Conservation (phyloP, 352 stramenopile genomes). For the Phytophthora niederhauseri region DNA sequence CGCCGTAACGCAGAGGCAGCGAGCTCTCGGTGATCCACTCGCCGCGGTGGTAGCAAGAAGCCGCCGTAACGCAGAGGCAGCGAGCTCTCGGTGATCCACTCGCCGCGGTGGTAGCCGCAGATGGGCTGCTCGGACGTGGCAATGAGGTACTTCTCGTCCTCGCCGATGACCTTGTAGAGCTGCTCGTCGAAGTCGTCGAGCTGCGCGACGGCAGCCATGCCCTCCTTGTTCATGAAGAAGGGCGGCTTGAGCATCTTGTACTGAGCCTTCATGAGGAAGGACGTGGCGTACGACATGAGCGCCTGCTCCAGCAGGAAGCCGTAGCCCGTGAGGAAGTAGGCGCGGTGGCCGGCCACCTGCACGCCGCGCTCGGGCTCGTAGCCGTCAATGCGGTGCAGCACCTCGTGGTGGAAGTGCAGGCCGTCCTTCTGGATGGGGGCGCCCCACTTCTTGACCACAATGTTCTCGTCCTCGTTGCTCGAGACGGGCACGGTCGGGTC, state of each 20-base stretch:
- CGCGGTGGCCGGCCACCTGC: conserved; percentile 96
- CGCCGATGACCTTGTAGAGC: conserved; percentile 99
- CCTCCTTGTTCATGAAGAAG: conserved; percentile 99
- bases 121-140: conserved; percentile 99
- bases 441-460: conserved; percentile 92
- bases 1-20: conserved; percentile 89
- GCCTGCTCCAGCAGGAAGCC: conserved; percentile 99
- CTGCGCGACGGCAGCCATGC: conserved; percentile 98
- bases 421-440: conserved; percentile 68
- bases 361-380: conserved; percentile 98
- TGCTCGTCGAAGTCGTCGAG: conserved; percentile 99
- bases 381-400: conserved; percentile 98
- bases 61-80: conserved; percentile 92
- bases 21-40: conserved; percentile 89
- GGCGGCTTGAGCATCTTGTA: conserved; percentile 99
- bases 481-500: conserved; percentile 95
- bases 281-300: conserved; percentile 98
- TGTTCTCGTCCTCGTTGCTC: conserved; percentile 97
- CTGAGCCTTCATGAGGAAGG: conserved; percentile 95
- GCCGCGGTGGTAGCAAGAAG: conserved; percentile 97
- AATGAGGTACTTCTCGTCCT: conserved; percentile 99
- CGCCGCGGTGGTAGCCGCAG: conserved; percentile 97
- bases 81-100: conserved; percentile 88
- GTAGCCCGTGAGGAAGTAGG: conserved; percentile 99
- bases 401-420: conserved; percentile 95